phyloP scores from a whole-genome alignment of 192 early-diverging fungal species.

The Thamnidium elegans region DNA sequence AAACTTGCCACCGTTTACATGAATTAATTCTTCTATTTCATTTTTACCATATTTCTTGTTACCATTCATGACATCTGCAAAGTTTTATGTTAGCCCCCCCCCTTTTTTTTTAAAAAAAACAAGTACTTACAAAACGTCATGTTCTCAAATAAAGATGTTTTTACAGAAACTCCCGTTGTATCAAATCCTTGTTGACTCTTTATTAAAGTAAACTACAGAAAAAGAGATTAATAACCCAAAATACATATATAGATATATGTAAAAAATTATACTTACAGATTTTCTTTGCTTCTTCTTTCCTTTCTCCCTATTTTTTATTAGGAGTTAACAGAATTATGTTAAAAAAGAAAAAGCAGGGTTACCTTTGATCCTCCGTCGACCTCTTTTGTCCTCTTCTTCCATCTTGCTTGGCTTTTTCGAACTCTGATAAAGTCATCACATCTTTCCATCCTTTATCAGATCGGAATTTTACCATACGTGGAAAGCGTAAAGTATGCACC shows the following conservation, averaged over 20 bases:
- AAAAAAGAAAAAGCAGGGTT: not conserved
- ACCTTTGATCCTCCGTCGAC: not conserved
- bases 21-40: conserved; percentile 57
- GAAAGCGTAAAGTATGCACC: conserved; percentile 76
- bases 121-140: conserved; percentile 52
- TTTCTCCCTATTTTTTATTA: not conserved
- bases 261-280: too few relatives aligned
- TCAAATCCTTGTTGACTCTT: conserved; percentile 42
- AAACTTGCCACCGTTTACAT: conserved; percentile 59
- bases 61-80: conserved; percentile 37
- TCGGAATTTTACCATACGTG: conserved; percentile 65
- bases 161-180: conserved; percentile 37
- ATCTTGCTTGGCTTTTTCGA: not conserved
- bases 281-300: not conserved
- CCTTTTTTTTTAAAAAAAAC: not conserved
- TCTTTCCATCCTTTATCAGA: conserved; percentile 58
- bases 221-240: not conserved
- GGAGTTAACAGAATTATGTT: not conserved
- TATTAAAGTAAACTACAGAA: conserved; percentile 12
- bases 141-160: conserved; percentile 57
- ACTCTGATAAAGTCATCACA: conserved; percentile 37
- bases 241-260: not conserved
- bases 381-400: not conserved
- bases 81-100: not conserved
- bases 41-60: conserved; percentile 45